Evolutionary conservation across 2,329 filamentous ascomycete genomes (phyloP), one percentile per base, ranked within the genome.

Genomic region (Paraphaeosphaeria sporulosa): DNA sequence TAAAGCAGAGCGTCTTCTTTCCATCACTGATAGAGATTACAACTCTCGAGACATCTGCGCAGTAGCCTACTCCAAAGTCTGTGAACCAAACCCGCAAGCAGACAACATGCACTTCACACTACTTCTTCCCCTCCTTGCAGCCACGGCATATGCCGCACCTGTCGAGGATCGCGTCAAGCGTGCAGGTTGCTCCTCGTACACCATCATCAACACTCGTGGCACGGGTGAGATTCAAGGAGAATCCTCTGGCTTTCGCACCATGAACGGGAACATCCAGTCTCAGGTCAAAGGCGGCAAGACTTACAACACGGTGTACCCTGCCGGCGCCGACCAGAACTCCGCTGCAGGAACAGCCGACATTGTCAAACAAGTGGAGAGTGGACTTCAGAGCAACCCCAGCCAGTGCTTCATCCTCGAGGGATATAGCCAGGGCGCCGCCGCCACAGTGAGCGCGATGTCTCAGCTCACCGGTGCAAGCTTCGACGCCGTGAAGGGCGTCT

Each of bases 401-500:
- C 67, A 71, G 50, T 79, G 76, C 61, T 77, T 78, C 60, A 71
- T 78, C 50, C 68, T 79, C 1, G 70, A 78, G 54, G 76, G 77
- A 19, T 78, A 78, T 64, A 75, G 71, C 2, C 76, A 78, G 59
- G 77, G 74, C 21, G 77, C 77, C 1, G 69, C 73, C 8, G 76
- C 75, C 0, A 78, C 76, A 0, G 70, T 74, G 5, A 71, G 76
- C 43, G 76, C 76, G 9, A 54, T 79, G 58, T 38, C 71, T 2
- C 55, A 67, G 19, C 55, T 79, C 4, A 78, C 74, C 1, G 76
- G 75, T 21, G 67, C 67, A 0, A 61, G 57, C 15, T 74, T 76
- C 63, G 61, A 71, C 38, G 76, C 76, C 7, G 74, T 79, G 15
- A 76, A 76, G 60, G 76, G 72, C 19, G 76, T 79, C 3, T 74